These are phyloP conservation scores for Prunus persica DNA, from an alignment of 306 rosid genomes.

Conservation along the genomic window DNA sequence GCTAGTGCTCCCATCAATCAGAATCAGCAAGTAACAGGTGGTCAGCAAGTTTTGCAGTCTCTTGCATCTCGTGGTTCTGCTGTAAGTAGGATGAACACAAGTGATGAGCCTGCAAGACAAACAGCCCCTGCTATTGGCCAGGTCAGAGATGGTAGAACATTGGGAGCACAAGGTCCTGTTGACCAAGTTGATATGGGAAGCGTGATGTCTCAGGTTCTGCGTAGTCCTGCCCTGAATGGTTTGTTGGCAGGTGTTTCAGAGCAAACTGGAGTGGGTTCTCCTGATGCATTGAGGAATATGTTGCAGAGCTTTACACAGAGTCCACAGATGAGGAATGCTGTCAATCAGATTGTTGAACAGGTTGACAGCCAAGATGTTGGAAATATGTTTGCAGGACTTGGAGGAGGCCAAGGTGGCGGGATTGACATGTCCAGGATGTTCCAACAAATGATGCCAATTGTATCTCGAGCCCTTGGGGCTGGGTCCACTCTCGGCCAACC, in stretches of 20 bases:
- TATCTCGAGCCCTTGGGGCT: slow-evolving; percentile 68
- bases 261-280: slow-evolving; percentile 85
- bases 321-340: slow-evolving; percentile 82
- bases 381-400: slow-evolving; percentile 67
- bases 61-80: slow-evolving; percentile 54
- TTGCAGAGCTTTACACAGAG: slow-evolving; percentile 87
- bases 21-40: slow-evolving; percentile 44
- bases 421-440: slow-evolving; percentile 79
- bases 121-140: slow-evolving; percentile 34
- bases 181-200: slow-evolving; percentile 60
- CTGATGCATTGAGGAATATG: slow-evolving; percentile 84
- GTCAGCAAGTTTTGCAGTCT: slow-evolving; percentile 65
- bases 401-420: slow-evolving; percentile 74
- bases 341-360: slow-evolving; percentile 80
- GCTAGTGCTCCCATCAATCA: slow-evolving; percentile 51
- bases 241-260: slow-evolving; percentile 81
- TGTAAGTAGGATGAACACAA: slow-evolving; percentile 32
- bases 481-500: slow-evolving; percentile 43
- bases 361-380: slow-evolving; percentile 73
- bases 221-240: slow-evolving; percentile 87
- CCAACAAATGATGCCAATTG: slow-evolving; percentile 98
- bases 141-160: slow-evolving; percentile 28
- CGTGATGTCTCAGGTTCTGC: slow-evolving; percentile 88
- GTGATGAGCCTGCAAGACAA: slow-evolving; percentile 37
- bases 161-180: slow-evolving; percentile 30